Conservation (phyloP, 495 filamentous ascomycete genomes). For the Thozetella sp. region DNA sequence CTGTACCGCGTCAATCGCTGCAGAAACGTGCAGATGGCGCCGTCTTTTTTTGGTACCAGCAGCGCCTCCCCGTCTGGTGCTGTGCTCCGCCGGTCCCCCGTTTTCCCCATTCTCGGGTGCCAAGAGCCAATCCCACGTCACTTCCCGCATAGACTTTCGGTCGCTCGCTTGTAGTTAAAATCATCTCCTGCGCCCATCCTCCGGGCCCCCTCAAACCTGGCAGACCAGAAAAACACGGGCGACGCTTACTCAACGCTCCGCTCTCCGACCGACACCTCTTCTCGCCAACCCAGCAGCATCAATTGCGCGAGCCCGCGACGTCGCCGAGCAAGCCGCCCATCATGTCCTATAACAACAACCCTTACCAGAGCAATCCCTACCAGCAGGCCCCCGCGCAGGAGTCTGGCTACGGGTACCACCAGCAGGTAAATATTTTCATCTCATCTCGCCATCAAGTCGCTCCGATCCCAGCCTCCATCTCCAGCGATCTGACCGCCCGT, state of each 20-base stretch:
- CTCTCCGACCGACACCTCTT: not conserved
- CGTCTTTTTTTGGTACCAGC: not conserved
- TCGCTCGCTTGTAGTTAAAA: not conserved
- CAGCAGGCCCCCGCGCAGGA: conserved; percentile 24
- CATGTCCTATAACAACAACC: conserved; percentile 33
- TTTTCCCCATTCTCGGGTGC: not conserved
- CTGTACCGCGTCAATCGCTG: not conserved
- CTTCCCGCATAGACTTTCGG: not conserved
- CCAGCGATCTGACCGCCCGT: too few species aligned
- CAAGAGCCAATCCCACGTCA: conserved; percentile 1
- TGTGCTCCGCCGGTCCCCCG: not conserved
- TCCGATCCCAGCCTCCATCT: too few species aligned
- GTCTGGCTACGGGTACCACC: conserved; percentile 37
- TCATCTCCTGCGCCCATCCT: not conserved
- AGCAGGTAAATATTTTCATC: not conserved
- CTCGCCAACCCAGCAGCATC: not conserved
- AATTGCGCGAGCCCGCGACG: not conserved
- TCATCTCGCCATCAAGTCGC: not conserved
- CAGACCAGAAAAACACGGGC: not conserved
- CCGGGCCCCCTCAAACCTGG: too few species aligned
- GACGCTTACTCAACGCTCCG: not conserved
- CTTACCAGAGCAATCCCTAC: conserved; percentile 20
- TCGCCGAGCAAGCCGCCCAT: not conserved
- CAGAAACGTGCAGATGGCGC: not conserved
- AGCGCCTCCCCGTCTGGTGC: not conserved